Percentiles rank a stretch among this genome's conserved stretches.
Evolutionary conservation across 1,139 yeast species (phyloP).

Genomic region (Yamadazyma aaseri): DNA sequence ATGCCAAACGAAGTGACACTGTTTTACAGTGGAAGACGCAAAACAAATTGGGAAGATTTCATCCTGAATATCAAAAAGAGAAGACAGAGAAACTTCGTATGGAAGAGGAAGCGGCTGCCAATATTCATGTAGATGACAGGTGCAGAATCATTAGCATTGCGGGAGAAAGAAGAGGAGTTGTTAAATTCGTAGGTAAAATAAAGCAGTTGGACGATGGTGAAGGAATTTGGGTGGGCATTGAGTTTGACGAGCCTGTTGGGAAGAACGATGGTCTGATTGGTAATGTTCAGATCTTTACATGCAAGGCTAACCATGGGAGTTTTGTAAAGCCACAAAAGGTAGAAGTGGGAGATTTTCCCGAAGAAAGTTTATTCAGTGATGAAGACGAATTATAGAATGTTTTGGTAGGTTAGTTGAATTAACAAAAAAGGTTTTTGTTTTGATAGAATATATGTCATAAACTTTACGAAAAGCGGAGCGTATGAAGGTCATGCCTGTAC

Average conservation of each 20-base stretch:
- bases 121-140: conserved; percentile 32
- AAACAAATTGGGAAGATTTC: conserved; percentile 69
- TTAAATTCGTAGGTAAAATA: conserved; percentile 67
- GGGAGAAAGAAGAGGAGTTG: conserved; percentile 64
- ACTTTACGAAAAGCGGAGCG: too few relatives aligned
- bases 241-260: conserved; percentile 51
- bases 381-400: conserved; percentile 30
- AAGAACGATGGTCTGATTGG: conserved; percentile 43
- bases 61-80: conserved; percentile 46
- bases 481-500: too few relatives aligned
- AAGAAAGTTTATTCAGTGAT: conserved; percentile 40
- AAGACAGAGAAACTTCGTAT: conserved; percentile 17
- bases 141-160: conserved; percentile 44
- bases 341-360: conserved; percentile 55
- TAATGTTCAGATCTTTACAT: conserved; percentile 31
- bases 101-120: conserved; percentile 18
- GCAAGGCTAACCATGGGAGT: conserved; percentile 46
- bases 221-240: conserved; percentile 47
- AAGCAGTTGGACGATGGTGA: conserved; percentile 52
- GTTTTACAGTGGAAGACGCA: conserved; percentile 76
- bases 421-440: too few relatives aligned
- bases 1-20: conserved; percentile 57
- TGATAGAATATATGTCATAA: too few relatives aligned
- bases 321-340: conserved; percentile 50
- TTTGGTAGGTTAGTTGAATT: too few relatives aligned